Conservation (phyloP, 805 yeast species). For the Middelhovenomyces tepae region DNA sequence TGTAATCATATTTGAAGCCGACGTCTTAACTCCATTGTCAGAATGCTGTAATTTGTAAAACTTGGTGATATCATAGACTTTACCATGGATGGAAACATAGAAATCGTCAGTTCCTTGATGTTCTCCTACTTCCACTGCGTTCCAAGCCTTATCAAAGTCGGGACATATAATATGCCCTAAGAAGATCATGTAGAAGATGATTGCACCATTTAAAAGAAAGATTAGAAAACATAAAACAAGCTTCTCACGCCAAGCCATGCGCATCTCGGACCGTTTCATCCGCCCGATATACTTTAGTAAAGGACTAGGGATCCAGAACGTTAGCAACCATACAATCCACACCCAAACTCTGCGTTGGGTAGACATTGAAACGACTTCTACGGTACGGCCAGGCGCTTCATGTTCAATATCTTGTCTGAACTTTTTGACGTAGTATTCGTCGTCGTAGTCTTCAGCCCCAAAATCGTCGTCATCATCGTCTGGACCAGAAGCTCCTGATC, state of each 20-base stretch:
- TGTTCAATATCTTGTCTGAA: conserved; percentile 25
- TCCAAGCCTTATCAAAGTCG: conserved; percentile 34
- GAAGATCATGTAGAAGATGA: conserved; percentile 36
- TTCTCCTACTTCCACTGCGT: conserved; percentile 25
- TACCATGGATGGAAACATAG: conserved; percentile 32
- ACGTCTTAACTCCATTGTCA: conserved; percentile 29
- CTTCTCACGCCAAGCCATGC: conserved; percentile 38
- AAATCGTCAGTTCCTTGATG: conserved; percentile 31
- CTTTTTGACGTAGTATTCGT: conserved; percentile 18
- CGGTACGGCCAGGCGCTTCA: conserved; percentile 22
- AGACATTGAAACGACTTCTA: conserved; percentile 26
- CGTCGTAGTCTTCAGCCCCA: conserved; percentile 23
- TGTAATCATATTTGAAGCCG: conserved; percentile 25
- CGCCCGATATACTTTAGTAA: conserved; percentile 26
- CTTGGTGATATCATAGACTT: conserved; percentile 33
- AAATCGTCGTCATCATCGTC: conserved; percentile 6
- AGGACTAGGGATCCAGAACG: conserved; percentile 35
- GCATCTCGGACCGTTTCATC: conserved; percentile 33
- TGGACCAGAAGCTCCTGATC: conserved; percentile 1
- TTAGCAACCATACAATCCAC: conserved; percentile 30
- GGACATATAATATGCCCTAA: conserved; percentile 33
- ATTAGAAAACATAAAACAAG: conserved; percentile 30
- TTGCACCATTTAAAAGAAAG: conserved; percentile 28
- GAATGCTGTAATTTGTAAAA: conserved; percentile 34
- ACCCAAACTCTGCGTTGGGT: conserved; percentile 30